A percentile compares a stretch with the other conserved stretches of the same genome.
phyloP scores from a whole-genome alignment of 2,329 filamentous ascomycete species.

The Gyromitra esculenta region DNA sequence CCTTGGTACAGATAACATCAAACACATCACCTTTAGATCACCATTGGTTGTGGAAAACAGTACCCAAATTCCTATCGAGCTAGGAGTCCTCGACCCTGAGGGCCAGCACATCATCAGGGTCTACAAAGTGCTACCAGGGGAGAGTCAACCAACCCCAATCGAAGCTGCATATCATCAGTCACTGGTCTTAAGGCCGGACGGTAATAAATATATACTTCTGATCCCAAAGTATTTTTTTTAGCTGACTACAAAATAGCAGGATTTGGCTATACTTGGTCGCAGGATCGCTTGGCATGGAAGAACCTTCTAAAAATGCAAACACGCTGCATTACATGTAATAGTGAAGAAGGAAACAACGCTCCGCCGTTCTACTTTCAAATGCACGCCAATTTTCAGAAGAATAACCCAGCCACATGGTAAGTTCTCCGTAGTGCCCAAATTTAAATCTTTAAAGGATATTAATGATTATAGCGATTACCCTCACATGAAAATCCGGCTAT shows the following conservation, averaged over 20 bases:
- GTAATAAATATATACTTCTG: slow-evolving; percentile 41
- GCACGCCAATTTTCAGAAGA: slow-evolving; percentile 83
- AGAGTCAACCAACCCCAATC: slow-evolving; percentile 87
- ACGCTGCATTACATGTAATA: slow-evolving; percentile 85
- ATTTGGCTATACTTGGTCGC: slow-evolving; percentile 96
- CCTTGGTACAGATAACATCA: slow-evolving; percentile 93
- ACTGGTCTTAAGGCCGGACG: slow-evolving; percentile 86
- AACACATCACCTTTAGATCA: slow-evolving; percentile 94
- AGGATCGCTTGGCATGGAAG: slow-evolving; percentile 89
- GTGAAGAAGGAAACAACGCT: slow-evolving; percentile 78
- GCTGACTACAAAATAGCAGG: slow-evolving; percentile 65
- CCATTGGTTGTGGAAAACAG: slow-evolving; percentile 93
- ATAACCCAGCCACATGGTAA: slow-evolving; percentile 80
- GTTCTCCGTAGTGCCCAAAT: slow-evolving; percentile 56
- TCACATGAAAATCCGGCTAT: slow-evolving; percentile 91
- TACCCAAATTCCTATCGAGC: slow-evolving; percentile 92
- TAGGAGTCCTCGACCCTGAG: slow-evolving; percentile 87
- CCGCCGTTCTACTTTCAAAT: slow-evolving; percentile 97
- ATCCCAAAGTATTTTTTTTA: neutral
- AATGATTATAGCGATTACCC: slow-evolving; percentile 74
- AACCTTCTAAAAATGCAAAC: slow-evolving; percentile 87
- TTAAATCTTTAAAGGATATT: neutral
- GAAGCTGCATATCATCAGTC: slow-evolving; percentile 91
- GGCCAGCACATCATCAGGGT: slow-evolving; percentile 94
- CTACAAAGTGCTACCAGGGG: slow-evolving; percentile 94